Percentiles rank a stretch among this genome's conserved stretches.
phyloP scores from a whole-genome alignment of 1,139 yeast genomes.

The Blastobotrys elegans region DNA sequence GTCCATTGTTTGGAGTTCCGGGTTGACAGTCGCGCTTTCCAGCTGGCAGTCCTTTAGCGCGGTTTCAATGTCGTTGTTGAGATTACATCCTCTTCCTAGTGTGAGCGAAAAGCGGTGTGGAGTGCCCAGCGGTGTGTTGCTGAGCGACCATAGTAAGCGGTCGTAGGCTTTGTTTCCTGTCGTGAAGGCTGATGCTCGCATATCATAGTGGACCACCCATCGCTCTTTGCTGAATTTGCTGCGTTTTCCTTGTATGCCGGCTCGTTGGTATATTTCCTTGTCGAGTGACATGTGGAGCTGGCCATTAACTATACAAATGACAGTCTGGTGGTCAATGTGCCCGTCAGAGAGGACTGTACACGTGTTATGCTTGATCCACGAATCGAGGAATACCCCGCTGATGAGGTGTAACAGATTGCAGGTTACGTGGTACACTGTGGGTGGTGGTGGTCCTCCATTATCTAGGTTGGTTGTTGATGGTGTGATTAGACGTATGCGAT shows the following conservation, averaged over 20 bases:
- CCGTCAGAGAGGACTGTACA: slow-evolving; percentile 21
- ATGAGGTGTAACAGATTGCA: slow-evolving; percentile 12
- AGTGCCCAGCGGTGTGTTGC: slow-evolving; percentile 25
- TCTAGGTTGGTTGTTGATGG: slow-evolving; percentile 5
- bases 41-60: background rate
- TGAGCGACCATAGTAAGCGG: slow-evolving; percentile 39
- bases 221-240: slow-evolving; percentile 13
- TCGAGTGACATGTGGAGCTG: slow-evolving; percentile 32
- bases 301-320: slow-evolving; percentile 32
- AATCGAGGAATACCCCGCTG: slow-evolving; percentile 9
- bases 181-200: slow-evolving; percentile 13
- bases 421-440: slow-evolving; percentile 4
- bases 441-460: too few species aligned
- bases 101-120: background rate
- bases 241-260: slow-evolving; percentile 33
- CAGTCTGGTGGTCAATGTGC: slow-evolving; percentile 33
- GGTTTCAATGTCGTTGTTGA: slow-evolving; percentile 1
- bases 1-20: background rate
- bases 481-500: slow-evolving; percentile 15
- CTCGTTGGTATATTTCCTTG: slow-evolving; percentile 29
- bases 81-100: slow-evolving; percentile 1
- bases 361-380: slow-evolving; percentile 13
- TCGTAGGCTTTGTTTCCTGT: slow-evolving; percentile 27
- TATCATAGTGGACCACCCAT: slow-evolving; percentile 19
- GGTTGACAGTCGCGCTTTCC: background rate